phyloP scores from a whole-genome alignment of 345 rosid genomes.

The Euphorbia tirucalli region DNA sequence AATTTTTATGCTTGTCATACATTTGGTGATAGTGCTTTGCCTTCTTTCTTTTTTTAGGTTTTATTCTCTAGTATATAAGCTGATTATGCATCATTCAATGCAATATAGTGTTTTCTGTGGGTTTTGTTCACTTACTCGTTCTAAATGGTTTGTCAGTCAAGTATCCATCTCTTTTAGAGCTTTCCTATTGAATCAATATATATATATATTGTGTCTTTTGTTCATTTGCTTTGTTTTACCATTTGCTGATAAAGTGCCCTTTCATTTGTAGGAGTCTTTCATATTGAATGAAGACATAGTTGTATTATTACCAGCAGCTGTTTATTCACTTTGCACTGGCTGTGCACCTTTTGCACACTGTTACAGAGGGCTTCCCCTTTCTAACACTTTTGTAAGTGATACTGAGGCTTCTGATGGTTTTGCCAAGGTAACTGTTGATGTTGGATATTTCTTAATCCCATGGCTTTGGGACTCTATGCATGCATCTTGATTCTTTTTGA shows the following conservation, averaged over 20 bases:
- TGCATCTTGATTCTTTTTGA: slow-evolving; percentile 13
- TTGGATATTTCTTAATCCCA: slow-evolving; percentile 1
- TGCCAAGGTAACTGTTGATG: slow-evolving; percentile 43
- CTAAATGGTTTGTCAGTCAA: not conserved
- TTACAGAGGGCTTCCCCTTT: slow-evolving; percentile 36
- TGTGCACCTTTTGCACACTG: slow-evolving; percentile 42
- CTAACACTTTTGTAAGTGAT: slow-evolving; percentile 33
- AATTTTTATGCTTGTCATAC: not conserved
- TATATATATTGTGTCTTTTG: slow-evolving; percentile 7
- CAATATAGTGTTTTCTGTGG: not conserved
- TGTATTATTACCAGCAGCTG: slow-evolving; percentile 70
- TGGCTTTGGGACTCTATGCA: slow-evolving; percentile 22
- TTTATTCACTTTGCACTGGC: slow-evolving; percentile 76
- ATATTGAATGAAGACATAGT: slow-evolving; percentile 49
- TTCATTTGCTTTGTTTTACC: not conserved
- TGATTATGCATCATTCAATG: not conserved
- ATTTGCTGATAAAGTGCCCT: not conserved
- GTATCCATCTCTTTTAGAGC: not conserved
- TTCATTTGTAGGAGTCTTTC: slow-evolving; percentile 51
- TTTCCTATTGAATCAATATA: not conserved
- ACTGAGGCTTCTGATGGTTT: slow-evolving; percentile 44
- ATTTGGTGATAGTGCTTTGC: not conserved
- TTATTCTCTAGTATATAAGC: slow-evolving; percentile 4
- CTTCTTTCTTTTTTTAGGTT: too few relatives aligned
- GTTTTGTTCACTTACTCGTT: not conserved